Conservation (phyloP, 495 filamentous ascomycete genomes). For the Penicillium bovifimosum region DNA sequence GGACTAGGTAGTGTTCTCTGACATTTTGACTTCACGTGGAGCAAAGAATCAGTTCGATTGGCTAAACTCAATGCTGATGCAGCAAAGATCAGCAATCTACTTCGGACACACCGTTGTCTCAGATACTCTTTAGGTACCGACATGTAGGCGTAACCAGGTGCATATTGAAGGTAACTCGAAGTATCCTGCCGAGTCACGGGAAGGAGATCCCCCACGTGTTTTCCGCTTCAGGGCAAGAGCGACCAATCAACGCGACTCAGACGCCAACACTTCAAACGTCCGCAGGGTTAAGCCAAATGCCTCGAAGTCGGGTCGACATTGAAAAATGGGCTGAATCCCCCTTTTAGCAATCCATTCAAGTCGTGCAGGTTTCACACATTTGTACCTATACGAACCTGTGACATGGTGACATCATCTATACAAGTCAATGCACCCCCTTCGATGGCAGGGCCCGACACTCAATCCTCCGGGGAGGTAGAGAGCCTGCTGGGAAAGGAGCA, state of each 20-base stretch:
- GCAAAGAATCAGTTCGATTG: background rate
- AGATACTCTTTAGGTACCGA: background rate
- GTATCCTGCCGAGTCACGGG: background rate
- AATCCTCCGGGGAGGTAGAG: background rate
- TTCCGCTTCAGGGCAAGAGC: background rate
- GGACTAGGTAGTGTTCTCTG: no score
- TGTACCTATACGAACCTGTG: background rate
- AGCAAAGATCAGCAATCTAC: background rate
- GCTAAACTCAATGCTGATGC: no score
- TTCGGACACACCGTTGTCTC: background rate
- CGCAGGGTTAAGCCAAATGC: background rate
- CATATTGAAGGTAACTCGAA: background rate
- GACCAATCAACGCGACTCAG: background rate
- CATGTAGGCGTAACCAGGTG: background rate
- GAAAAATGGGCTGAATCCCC: slow-evolving; percentile 1
- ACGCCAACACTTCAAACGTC: background rate
- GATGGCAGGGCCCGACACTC: background rate
- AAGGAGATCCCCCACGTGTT: background rate
- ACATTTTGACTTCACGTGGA: no score
- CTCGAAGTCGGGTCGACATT: background rate
- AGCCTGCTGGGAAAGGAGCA: background rate
- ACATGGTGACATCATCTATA: background rate
- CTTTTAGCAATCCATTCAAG: background rate
- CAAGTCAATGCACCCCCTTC: background rate
- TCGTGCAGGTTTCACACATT: background rate